Evolutionary conservation across 164 flowering plant species (phyloP).

Genomic region (Stephania japonica): DNA sequence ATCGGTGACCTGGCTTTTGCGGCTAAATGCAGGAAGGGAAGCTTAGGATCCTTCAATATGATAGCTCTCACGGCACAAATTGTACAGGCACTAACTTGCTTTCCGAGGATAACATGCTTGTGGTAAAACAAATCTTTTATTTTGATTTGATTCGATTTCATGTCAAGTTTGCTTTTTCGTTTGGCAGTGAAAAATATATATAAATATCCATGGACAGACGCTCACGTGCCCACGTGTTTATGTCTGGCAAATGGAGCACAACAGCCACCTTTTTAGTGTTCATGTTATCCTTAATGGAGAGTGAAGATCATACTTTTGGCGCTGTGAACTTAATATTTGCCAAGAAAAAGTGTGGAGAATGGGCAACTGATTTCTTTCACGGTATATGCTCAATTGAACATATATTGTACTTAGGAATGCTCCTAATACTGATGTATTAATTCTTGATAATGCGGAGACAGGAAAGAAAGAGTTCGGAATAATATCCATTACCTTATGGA

Average conservation of each 20-base stretch:
- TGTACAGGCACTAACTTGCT: conserved; percentile 24
- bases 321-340: not conserved
- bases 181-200: not conserved
- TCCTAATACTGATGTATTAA: not conserved
- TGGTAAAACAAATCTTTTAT: conserved; percentile 34
- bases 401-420: not conserved
- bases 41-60: conserved; percentile 78
- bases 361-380: not conserved
- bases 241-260: no score
- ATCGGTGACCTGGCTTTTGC: not conserved
- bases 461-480: not conserved
- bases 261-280: no score
- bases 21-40: conserved; percentile 76
- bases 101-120: conserved; percentile 56
- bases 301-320: not conserved
- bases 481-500: no score
- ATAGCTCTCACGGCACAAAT: conserved; percentile 39
- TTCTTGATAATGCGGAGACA: not conserved
- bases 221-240: no score
- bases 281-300: not conserved
- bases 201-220: no score
- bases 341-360: not conserved
- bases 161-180: not conserved
- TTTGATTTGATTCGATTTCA: not conserved
- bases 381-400: not conserved